Percentiles rank a stretch among this genome's conserved stretches.
Evolutionary conservation across 2,329 filamentous ascomycete genomes (phyloP).

Genomic region (Ceratocystis ficicola): DNA sequence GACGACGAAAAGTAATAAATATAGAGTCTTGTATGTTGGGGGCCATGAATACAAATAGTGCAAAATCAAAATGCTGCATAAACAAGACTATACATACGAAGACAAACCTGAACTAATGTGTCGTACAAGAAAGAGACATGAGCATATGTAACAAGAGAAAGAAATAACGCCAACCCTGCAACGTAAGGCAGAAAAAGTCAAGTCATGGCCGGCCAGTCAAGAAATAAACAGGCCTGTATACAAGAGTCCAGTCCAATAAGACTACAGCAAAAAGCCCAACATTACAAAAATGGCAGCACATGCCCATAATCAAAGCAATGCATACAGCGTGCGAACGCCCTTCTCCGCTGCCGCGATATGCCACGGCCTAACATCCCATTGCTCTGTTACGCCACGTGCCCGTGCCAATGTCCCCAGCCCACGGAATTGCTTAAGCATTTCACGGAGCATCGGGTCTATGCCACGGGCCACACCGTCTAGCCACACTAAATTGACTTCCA

Average conservation of each 20-base stretch:
- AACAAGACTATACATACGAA: neutral
- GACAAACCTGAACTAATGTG: neutral
- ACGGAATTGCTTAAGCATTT: constrained; percentile 58
- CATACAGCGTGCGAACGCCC: constrained; percentile 52
- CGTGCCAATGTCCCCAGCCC: constrained; percentile 57
- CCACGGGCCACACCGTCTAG: constrained; percentile 41
- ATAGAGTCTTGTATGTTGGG: neutral
- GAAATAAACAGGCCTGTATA: constrained; percentile 1
- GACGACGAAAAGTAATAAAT: constrained; percentile 1
- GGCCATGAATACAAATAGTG: neutral
- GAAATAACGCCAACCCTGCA: neutral
- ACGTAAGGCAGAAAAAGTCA: neutral
- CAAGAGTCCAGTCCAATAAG: neutral
- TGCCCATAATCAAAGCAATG: constrained; percentile 42
- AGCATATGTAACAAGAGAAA: neutral
- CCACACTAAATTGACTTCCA: constrained; percentile 54
- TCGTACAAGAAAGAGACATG: neutral
- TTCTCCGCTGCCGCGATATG: constrained; percentile 62
- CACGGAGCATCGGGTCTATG: constrained; percentile 54
- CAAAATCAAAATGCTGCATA: constrained; percentile 7
- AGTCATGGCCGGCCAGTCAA: neutral
- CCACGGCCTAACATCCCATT: constrained; percentile 59
- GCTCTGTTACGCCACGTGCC: constrained; percentile 49
- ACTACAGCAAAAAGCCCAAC: neutral
- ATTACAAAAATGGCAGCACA: constrained; percentile 1